A percentile compares a stretch with the other conserved stretches of the same genome.
Conservation (phyloP, 768 basidiomycete genomes). For the Dentipellis sp. region DNA sequence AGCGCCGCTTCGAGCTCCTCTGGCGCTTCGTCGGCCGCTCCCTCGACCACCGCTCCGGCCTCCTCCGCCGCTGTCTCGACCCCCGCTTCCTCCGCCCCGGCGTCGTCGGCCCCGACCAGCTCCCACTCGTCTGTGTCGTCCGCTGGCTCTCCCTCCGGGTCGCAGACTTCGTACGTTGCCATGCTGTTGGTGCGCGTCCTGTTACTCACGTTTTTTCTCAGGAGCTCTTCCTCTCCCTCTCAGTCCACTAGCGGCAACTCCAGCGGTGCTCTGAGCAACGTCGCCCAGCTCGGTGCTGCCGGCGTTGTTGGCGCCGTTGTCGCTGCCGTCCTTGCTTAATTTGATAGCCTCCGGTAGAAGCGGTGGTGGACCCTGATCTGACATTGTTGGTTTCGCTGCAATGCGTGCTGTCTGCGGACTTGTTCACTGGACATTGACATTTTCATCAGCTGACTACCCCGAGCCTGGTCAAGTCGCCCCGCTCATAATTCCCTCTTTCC, state of each 20-base stretch:
- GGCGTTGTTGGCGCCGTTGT: slow-evolving; percentile 29
- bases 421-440: neutral
- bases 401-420: neutral
- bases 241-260: slow-evolving; percentile 9
- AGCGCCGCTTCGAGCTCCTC: slow-evolving; percentile 11
- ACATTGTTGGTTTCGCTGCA: neutral
- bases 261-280: slow-evolving; percentile 31
- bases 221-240: slow-evolving; percentile 6
- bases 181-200: neutral
- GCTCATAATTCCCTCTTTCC: neutral
- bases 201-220: neutral
- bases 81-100: slow-evolving; percentile 1
- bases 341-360: neutral
- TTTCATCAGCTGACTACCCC: neutral
- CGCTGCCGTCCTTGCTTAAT: slow-evolving; percentile 31
- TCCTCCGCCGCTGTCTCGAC: slow-evolving; percentile 15
- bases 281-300: slow-evolving; percentile 25
- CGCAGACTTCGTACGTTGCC: neutral
- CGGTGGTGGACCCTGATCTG: no score
- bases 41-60: slow-evolving; percentile 3
- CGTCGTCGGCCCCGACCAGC: neutral
- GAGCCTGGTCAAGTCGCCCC: neutral
- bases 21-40: neutral
- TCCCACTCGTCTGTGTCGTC: neutral
- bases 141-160: neutral